Conservation (phyloP, 768 basidiomycete species). For the Suillus subalutaceus region DNA sequence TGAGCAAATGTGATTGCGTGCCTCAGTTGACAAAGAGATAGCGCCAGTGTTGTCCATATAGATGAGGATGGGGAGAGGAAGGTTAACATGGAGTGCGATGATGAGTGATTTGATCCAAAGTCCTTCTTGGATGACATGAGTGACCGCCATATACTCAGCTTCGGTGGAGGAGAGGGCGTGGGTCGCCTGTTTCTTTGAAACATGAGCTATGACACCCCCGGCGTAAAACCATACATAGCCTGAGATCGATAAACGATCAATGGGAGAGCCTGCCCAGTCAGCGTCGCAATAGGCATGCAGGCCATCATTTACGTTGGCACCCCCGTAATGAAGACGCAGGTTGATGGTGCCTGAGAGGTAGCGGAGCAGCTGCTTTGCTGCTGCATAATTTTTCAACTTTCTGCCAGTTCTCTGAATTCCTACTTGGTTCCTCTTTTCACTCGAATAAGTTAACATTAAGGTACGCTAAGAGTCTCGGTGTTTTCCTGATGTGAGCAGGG, state of each 20-base stretch:
- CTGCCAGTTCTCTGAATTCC: too few species aligned
- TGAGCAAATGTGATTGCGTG: not conserved
- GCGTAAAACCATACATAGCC: too few species aligned
- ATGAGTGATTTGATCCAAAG: not conserved
- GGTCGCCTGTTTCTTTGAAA: conserved; percentile 18
- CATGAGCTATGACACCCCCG: not conserved
- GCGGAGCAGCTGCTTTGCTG: conserved; percentile 22
- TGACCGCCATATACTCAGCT: conserved; percentile 29
- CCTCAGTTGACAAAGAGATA: not conserved
- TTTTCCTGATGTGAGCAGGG: too few species aligned
- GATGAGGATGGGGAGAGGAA: not conserved
- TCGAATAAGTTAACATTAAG: too few species aligned
- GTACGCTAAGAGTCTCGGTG: too few species aligned
- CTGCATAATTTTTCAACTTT: too few species aligned
- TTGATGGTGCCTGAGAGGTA: conserved; percentile 27
- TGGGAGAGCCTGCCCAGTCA: too few species aligned
- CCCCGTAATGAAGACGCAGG: not conserved
- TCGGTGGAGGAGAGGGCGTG: conserved; percentile 25
- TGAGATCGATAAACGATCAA: too few species aligned
- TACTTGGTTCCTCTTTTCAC: too few species aligned
- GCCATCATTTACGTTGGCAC: not conserved
- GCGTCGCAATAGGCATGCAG: not conserved
- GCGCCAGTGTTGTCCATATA: not conserved
- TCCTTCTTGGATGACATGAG: not conserved
- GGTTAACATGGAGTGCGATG: not conserved